Evolutionary conservation across 495 filamentous ascomycete species (phyloP).

Genomic region (Neurospora tetrasperma): DNA sequence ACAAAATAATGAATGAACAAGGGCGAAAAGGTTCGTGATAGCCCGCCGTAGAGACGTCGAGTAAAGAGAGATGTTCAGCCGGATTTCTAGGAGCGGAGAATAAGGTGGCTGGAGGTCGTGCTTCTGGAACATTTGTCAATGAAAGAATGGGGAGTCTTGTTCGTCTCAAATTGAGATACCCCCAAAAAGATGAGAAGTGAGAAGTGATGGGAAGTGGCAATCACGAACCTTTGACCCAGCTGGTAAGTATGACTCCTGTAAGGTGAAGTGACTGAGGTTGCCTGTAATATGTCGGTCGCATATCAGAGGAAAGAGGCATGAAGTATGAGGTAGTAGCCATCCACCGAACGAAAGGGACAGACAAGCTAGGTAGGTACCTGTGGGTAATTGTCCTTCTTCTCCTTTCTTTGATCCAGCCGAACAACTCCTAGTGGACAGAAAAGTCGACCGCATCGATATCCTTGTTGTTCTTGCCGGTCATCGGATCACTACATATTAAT

Average conservation of each 20-base stretch:
- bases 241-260: neutral
- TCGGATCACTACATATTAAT: neutral
- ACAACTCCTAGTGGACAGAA: neutral
- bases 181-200: neutral
- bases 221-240: neutral
- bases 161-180: neutral
- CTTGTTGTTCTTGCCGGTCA: neutral
- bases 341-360: neutral
- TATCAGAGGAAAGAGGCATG: neutral
- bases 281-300: neutral
- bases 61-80: neutral
- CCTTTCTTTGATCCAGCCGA: neutral
- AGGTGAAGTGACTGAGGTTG: neutral
- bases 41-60: neutral
- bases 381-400: neutral
- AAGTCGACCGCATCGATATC: neutral
- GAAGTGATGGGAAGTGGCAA: neutral
- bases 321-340: neutral
- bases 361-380: neutral
- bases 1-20: neutral
- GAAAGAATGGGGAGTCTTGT: neutral
- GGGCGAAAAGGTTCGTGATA: neutral
- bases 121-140: neutral
- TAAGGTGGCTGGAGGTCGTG: neutral
- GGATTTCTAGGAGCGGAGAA: neutral